phyloP scores from a whole-genome alignment of 2,329 filamentous ascomycete genomes.

The Decorospora gaudefroyi region DNA sequence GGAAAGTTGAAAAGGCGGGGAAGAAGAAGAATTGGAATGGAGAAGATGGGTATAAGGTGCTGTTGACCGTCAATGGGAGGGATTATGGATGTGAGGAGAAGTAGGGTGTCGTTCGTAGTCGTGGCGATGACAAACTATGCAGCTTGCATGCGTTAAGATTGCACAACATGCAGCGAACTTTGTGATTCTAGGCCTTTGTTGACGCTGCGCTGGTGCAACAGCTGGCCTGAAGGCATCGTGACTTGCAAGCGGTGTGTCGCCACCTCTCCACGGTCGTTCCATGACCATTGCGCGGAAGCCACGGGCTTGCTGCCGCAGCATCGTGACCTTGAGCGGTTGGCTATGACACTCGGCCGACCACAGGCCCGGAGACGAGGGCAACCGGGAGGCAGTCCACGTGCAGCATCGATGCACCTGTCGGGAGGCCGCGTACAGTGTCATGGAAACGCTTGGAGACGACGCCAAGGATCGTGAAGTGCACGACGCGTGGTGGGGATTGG shows the following conservation, averaged over 20 bases:
- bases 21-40: slow-evolving; percentile 49
- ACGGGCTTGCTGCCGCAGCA: slow-evolving; percentile 23
- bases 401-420: slow-evolving; percentile 25
- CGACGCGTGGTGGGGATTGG: slow-evolving; percentile 12
- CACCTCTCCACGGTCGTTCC: slow-evolving; percentile 10
- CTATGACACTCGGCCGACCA: slow-evolving; percentile 14
- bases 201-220: slow-evolving; percentile 6
- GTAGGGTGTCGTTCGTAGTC: too few species aligned
- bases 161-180: slow-evolving; percentile 24
- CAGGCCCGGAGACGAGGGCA: slow-evolving; percentile 1
- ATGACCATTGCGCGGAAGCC: slow-evolving; percentile 18
- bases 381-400: slow-evolving; percentile 29
- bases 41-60: slow-evolving; percentile 36
- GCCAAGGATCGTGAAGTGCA: slow-evolving; percentile 41
- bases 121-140: too few species aligned
- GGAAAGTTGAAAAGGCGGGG: slow-evolving; percentile 43
- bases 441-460: slow-evolving; percentile 14
- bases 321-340: slow-evolving; percentile 13
- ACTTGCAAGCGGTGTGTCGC: slow-evolving; percentile 35
- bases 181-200: slow-evolving; percentile 16
- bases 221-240: slow-evolving; percentile 26
- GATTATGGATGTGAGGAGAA: slow-evolving; percentile 25
- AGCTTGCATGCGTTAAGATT: slow-evolving; percentile 6
- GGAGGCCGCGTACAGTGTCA: slow-evolving; percentile 36
- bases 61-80: slow-evolving; percentile 35